Evolutionary conservation across 2,329 filamentous ascomycete genomes (phyloP).

Genomic region (Neopestalotiopsis sp.): DNA sequence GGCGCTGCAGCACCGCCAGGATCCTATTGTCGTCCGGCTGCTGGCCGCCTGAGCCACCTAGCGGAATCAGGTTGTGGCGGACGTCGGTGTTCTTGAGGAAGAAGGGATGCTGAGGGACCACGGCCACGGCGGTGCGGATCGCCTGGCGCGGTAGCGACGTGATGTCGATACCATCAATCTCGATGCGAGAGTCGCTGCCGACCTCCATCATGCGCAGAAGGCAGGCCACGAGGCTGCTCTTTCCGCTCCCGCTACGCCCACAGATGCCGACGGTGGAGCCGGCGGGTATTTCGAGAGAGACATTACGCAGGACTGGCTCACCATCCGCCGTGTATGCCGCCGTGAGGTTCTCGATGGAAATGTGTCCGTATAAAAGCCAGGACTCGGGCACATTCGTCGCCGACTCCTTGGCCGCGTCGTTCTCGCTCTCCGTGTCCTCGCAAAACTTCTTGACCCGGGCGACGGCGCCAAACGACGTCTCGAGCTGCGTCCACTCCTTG

Average conservation of each 20-base stretch:
- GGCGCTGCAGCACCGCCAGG: slow-evolving; percentile 8
- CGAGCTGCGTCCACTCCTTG: slow-evolving; percentile 16
- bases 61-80: slow-evolving; percentile 21
- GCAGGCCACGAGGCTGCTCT: not conserved
- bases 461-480: slow-evolving; percentile 21
- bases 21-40: not conserved
- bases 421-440: not conserved
- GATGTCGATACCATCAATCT: slow-evolving; percentile 22
- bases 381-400: slow-evolving; percentile 8
- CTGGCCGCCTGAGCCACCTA: not conserved
- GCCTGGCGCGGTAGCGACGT: slow-evolving; percentile 1
- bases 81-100: slow-evolving; percentile 23
- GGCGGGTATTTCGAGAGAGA: slow-evolving; percentile 16
- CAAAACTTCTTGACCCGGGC: slow-evolving; percentile 18
- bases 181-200: slow-evolving; percentile 7
- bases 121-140: slow-evolving; percentile 22
- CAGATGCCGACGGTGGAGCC: slow-evolving; percentile 4
- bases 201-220: slow-evolving; percentile 10
- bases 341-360: not conserved
- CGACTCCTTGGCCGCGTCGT: not conserved
- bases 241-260: slow-evolving; percentile 14
- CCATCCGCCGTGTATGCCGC: not conserved
- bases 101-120: slow-evolving; percentile 25
- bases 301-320: slow-evolving; percentile 15
- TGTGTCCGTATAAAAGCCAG: slow-evolving; percentile 11